Base-by-base conservation (phyloP, 2,329 filamentous ascomycete genomes). In the Exophiala bonariae region DNA sequence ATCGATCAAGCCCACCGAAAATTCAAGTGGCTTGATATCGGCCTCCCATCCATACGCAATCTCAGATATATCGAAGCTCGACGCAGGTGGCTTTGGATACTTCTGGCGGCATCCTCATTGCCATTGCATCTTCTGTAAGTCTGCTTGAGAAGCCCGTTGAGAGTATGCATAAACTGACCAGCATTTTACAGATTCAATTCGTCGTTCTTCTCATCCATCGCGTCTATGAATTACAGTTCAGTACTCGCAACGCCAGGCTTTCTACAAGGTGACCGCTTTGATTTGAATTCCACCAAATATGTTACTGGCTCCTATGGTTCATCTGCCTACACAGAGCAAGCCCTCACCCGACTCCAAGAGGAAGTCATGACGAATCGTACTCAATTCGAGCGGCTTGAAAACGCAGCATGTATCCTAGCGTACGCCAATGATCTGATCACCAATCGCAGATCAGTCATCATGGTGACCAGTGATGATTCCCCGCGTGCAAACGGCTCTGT, bases 1-100 rank as follows among this genome's bases (percentile, higher is more conserved):
- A 47, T 67, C 13, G 59, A 68, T 38, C 44, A 47, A n/a, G 63
- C 62, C 2, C 66, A 69, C 43, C 19, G 18, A 3, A 46, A 53
- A 22, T 23, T 54, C 6, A 39, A 44, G 10, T 65, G 57, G 55
- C 51, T 69, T 3, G 58, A 60, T 46, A 63, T 63, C 35, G 59
- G 64, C 2, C 40, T 61, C 2, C 50, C 53, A 1, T 63, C 57
- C 26, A 20, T 59, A 7, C 41, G 58, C 7, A 65, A 66, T 37
- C 31, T 64, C 5, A 19, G 30, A 3, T 38, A 40, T 20, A 49
- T 61, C 17, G n/a, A 17, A 2, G 10, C 13, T n/a, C 36, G 8
- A 11, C 48, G 35, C 20, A 10, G 30, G 3, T 18, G 58, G 7
- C 7, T 59, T 6, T 61, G 56, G 54, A 30, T 44, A 17, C 28